These are phyloP conservation scores for Dictyophora rubrovolvata DNA, from an alignment of 768 basidiomycete species.

Conservation along the genomic window DNA sequence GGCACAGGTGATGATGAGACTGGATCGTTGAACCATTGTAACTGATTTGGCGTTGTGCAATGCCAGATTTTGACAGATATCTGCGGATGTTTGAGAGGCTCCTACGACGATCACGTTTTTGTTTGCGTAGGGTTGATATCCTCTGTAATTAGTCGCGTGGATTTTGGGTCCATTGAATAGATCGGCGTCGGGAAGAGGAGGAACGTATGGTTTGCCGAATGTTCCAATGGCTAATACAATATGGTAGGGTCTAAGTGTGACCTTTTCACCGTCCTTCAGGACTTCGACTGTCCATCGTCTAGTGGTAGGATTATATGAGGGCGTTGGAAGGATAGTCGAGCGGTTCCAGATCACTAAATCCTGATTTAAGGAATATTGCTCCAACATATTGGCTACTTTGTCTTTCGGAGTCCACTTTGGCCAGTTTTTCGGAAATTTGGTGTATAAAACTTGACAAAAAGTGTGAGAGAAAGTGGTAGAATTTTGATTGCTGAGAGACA, in stretches of 20 bases:
- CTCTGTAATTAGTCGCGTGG: conserved; percentile 25
- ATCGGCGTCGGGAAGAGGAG: conserved; percentile 17
- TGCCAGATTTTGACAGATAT: conserved; percentile 4
- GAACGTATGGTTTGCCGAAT: conserved; percentile 26
- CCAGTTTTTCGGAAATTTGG: conserved; percentile 29
- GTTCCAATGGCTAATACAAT: conserved; percentile 31
- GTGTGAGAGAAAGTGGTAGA: not conserved
- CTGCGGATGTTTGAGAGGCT: conserved; percentile 1
- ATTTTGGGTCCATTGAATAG: conserved; percentile 23
- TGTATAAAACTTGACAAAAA: conserved; percentile 26
- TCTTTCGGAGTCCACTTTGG: conserved; percentile 31
- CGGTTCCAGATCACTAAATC: conserved; percentile 37
- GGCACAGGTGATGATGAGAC: not conserved
- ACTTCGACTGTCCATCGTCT: conserved; percentile 28
- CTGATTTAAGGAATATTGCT: conserved; percentile 30
- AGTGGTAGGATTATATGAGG: conserved; percentile 23
- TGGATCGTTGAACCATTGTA: conserved; percentile 8
- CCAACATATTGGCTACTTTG: conserved; percentile 36
- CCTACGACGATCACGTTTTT: conserved; percentile 8
- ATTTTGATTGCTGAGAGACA: not conserved
- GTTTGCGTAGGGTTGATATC: conserved; percentile 11
- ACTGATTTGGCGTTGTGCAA: not conserved
- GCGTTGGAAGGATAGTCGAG: conserved; percentile 22
- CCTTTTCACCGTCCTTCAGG: conserved; percentile 18
- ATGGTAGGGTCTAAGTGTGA: conserved; percentile 28